phyloP scores from a whole-genome alignment of 2,329 filamentous ascomycete genomes.

The Monosporascus sp. region DNA sequence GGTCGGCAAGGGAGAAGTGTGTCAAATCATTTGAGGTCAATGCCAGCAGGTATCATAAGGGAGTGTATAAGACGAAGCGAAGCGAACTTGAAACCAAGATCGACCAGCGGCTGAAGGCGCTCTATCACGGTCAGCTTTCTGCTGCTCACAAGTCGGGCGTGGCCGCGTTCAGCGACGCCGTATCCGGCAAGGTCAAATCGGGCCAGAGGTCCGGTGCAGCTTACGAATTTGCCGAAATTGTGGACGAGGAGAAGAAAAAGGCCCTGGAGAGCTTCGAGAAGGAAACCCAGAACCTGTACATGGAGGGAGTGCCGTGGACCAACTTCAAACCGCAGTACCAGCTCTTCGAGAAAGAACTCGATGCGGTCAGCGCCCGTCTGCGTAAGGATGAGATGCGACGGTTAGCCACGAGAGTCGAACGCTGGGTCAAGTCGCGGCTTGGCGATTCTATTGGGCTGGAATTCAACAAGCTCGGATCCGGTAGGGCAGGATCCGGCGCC shows the following conservation, averaged over 20 bases:
- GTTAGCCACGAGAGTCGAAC: slow-evolving; percentile 82
- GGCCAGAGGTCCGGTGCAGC: slow-evolving; percentile 86
- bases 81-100: slow-evolving; percentile 81
- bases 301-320: slow-evolving; percentile 81
- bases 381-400: slow-evolving; percentile 95
- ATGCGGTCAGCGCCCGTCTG: slow-evolving; percentile 77
- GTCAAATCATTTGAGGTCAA: slow-evolving; percentile 83
- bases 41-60: slow-evolving; percentile 94
- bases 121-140: slow-evolving; percentile 83
- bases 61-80: slow-evolving; percentile 81
- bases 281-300: slow-evolving; percentile 67
- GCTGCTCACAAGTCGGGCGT: slow-evolving; percentile 89
- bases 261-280: slow-evolving; percentile 69
- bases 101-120: slow-evolving; percentile 77
- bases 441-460: slow-evolving; percentile 85
- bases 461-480: slow-evolving; percentile 93
- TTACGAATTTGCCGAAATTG: slow-evolving; percentile 96
- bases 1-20: slow-evolving; percentile 63
- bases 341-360: slow-evolving; percentile 84
- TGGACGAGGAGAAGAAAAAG: slow-evolving; percentile 72
- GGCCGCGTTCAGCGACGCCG: slow-evolving; percentile 76
- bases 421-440: slow-evolving; percentile 86
- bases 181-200: slow-evolving; percentile 78
- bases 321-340: slow-evolving; percentile 75
- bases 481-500: slow-evolving; percentile 74